These are phyloP conservation scores for Massariosphaeria phaeospora DNA, from an alignment of 495 filamentous ascomycete species.

Conservation along the genomic window DNA sequence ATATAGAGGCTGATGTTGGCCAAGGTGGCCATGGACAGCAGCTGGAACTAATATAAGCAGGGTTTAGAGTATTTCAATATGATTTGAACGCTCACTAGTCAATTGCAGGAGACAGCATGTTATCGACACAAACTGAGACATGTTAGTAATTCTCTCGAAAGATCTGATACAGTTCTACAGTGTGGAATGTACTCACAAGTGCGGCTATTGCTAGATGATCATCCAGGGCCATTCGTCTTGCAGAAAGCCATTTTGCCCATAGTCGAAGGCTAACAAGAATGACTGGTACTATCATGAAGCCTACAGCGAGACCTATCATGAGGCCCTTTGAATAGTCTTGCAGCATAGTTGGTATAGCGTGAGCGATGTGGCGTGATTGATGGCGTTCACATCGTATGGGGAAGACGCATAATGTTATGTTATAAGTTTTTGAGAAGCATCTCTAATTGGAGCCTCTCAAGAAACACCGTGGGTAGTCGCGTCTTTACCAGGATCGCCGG, in stretches of 20 bases:
- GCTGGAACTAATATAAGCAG: not conserved
- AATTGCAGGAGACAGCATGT: slow-evolving; percentile 5
- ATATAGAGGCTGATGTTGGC: slow-evolving; percentile 7
- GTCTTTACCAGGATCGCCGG: too few species aligned
- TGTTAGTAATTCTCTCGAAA: not conserved
- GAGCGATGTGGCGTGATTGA: too few species aligned
- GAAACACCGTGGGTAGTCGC: too few species aligned
- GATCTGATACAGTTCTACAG: not conserved
- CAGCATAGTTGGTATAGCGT: not conserved
- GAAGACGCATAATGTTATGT: too few species aligned
- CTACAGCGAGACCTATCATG: not conserved
- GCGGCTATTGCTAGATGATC: slow-evolving; percentile 1
- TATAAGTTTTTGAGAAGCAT: too few species aligned
- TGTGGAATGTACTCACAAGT: not conserved
- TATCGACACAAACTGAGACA: not conserved
- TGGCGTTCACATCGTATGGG: too few species aligned
- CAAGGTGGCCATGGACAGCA: slow-evolving; percentile 5
- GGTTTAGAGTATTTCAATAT: not conserved
- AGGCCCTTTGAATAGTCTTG: not conserved
- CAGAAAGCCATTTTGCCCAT: not conserved
- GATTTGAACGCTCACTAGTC: not conserved
- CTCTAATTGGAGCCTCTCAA: too few species aligned
- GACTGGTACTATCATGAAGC: not conserved
- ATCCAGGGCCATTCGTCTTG: slow-evolving; percentile 3
- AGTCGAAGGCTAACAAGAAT: slow-evolving; percentile 1